Percentiles rank a stretch among this genome's conserved stretches.
phyloP scores from a whole-genome alignment of 768 basidiomycete genomes.

The Tylopilus subfusipes region DNA sequence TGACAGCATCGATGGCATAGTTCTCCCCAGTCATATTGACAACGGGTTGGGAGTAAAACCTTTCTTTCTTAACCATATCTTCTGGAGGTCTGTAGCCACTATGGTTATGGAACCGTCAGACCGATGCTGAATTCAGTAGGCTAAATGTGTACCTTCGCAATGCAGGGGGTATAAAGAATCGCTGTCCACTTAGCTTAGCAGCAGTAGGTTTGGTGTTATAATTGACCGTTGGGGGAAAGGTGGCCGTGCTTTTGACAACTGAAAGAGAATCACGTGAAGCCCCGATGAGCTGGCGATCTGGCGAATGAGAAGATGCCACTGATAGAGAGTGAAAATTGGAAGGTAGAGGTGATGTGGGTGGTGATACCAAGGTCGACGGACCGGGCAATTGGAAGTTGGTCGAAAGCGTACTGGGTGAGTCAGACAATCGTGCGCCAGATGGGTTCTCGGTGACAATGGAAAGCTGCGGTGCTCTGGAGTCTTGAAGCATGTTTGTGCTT shows the following conservation, averaged over 20 bases:
- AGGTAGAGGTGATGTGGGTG: background rate
- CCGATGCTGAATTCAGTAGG: background rate
- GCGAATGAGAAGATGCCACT: background rate
- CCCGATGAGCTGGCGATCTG: background rate
- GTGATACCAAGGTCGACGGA: background rate
- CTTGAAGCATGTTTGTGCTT: background rate
- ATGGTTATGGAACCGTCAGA: slow-evolving; percentile 3
- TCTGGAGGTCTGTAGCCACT: background rate
- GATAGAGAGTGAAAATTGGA: background rate
- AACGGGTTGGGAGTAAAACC: background rate
- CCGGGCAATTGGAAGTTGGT: background rate
- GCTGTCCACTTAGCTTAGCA: background rate
- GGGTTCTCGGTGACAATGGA: background rate
- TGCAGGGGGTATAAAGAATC: background rate
- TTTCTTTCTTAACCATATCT: background rate
- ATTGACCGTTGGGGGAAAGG: slow-evolving; percentile 2
- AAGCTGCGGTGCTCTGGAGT: background rate
- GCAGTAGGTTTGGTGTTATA: slow-evolving; percentile 7
- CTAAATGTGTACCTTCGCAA: slow-evolving; percentile 9
- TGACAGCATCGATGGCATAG: slow-evolving; percentile 2
- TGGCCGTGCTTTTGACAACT: background rate
- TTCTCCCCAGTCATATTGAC: background rate
- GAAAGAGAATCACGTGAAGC: background rate
- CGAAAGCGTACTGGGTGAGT: background rate
- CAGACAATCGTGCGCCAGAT: background rate